A percentile compares a stretch with the other conserved stretches of the same genome.
Conservation (phyloP, 768 basidiomycete genomes). For the Leccinum incarnatum region DNA sequence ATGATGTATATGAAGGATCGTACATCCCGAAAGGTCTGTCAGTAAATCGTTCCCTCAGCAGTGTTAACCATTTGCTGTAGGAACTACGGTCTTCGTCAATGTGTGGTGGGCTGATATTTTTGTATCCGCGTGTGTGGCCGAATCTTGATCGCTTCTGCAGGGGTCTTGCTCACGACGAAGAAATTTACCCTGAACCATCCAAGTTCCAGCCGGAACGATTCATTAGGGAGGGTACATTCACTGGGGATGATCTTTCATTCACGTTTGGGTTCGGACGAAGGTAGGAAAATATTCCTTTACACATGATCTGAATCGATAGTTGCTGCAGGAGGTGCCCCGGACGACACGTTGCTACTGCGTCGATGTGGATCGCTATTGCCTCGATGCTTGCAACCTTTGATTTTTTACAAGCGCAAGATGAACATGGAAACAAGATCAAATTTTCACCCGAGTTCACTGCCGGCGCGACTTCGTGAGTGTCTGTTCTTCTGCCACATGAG, state of each 20-base stretch:
- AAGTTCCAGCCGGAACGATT: slow-evolving; percentile 43
- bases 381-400: slow-evolving; percentile 25
- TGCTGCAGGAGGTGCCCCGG: slow-evolving; percentile 24
- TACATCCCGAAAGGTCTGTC: slow-evolving; percentile 25
- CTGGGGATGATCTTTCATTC: slow-evolving; percentile 3
- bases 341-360: slow-evolving; percentile 19
- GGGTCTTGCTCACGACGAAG: slow-evolving; percentile 39
- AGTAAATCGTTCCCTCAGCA: background rate
- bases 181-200: slow-evolving; percentile 38
- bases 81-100: slow-evolving; percentile 21
- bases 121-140: background rate
- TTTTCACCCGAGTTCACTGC: slow-evolving; percentile 22
- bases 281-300: slow-evolving; percentile 3
- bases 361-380: slow-evolving; percentile 26
- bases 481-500: background rate
- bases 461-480: slow-evolving; percentile 20
- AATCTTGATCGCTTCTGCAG: slow-evolving; percentile 18
- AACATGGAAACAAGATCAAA: slow-evolving; percentile 22
- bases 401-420: slow-evolving; percentile 23
- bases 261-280: slow-evolving; percentile 29
- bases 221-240: slow-evolving; percentile 14
- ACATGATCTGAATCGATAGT: background rate
- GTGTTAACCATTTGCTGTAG: slow-evolving; percentile 7
- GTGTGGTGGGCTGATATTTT: slow-evolving; percentile 15
- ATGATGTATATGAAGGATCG: slow-evolving; percentile 25